Conservation (phyloP, 1,284 basidiomycete genomes). For the Leccinum holopus region DNA sequence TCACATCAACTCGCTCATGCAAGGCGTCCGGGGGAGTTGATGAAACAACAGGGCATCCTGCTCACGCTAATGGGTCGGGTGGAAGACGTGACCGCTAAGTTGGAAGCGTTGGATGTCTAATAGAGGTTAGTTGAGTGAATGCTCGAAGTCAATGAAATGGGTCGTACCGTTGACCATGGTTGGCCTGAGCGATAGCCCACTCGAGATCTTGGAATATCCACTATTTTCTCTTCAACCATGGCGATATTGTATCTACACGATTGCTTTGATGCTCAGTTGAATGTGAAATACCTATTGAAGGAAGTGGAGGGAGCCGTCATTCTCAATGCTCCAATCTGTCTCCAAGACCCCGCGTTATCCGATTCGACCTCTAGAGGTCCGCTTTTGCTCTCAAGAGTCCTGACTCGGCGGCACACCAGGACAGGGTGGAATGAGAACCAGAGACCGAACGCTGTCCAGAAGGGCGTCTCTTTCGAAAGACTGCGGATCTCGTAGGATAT, state of each 20-base stretch:
- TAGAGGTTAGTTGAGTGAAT: too few species aligned
- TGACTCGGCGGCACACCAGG: slow-evolving; percentile 32
- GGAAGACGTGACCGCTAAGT: neutral
- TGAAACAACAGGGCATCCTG: neutral
- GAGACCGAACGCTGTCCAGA: slow-evolving; percentile 79
- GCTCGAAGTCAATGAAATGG: too few species aligned
- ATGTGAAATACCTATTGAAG: too few species aligned
- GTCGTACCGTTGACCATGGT: too few species aligned
- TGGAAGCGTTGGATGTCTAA: neutral
- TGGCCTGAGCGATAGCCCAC: too few species aligned
- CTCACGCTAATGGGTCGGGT: slow-evolving; percentile 3
- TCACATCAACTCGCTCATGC: too few species aligned
- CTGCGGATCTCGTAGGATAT: slow-evolving; percentile 81
- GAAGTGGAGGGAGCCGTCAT: too few species aligned
- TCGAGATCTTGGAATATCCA: too few species aligned
- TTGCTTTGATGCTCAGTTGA: too few species aligned
- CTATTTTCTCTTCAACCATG: too few species aligned
- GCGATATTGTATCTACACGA: too few species aligned
- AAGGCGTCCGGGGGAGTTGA: neutral
- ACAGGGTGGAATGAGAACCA: slow-evolving; percentile 79
- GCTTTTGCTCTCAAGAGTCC: neutral
- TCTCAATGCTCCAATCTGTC: slow-evolving; percentile 36
- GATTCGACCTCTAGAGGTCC: slow-evolving; percentile 8
- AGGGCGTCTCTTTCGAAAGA: slow-evolving; percentile 71
- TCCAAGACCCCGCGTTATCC: slow-evolving; percentile 33